phyloP scores from a whole-genome alignment of 176 grass and related monocot species.

The Cenchrus purpureus region DNA sequence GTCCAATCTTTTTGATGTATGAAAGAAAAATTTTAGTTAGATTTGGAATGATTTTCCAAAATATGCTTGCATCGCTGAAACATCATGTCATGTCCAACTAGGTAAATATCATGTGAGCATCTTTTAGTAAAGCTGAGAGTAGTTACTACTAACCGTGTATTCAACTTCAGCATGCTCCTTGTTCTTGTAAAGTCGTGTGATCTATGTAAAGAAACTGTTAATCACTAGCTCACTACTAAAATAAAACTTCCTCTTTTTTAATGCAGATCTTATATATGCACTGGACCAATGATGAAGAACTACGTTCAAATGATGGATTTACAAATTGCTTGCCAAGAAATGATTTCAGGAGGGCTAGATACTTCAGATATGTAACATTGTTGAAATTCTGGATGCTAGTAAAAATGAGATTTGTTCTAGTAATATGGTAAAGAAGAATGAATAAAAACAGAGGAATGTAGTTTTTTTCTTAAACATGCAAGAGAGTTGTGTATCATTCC shows the following conservation, averaged over 20 bases:
- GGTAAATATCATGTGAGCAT: background rate
- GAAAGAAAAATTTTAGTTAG: conserved; percentile 24
- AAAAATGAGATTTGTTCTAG: background rate
- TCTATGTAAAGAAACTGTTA: conserved; percentile 50
- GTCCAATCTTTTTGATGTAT: conserved; percentile 69
- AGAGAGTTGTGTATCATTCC: too few species aligned
- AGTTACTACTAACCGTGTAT: conserved; percentile 67
- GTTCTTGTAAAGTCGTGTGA: conserved; percentile 87
- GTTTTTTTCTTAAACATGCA: too few species aligned
- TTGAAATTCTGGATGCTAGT: background rate
- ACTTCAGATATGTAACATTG: conserved; percentile 2
- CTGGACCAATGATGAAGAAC: background rate
- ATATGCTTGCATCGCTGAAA: conserved; percentile 5
- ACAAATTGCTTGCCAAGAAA: conserved; percentile 9
- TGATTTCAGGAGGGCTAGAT: background rate
- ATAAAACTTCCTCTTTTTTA: background rate
- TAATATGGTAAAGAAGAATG: background rate
- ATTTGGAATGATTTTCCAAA: conserved; percentile 1
- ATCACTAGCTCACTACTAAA: background rate
- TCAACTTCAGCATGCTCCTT: conserved; percentile 92
- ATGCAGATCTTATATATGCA: background rate
- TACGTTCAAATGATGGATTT: background rate
- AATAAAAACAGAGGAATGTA: background rate
- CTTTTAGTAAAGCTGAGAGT: background rate
- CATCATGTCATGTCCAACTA: background rate